Evolutionary conservation across 2,329 filamentous ascomycete species (phyloP), one percentile per base, ranked within the genome.

Genomic region (Chaetomium sp.): DNA sequence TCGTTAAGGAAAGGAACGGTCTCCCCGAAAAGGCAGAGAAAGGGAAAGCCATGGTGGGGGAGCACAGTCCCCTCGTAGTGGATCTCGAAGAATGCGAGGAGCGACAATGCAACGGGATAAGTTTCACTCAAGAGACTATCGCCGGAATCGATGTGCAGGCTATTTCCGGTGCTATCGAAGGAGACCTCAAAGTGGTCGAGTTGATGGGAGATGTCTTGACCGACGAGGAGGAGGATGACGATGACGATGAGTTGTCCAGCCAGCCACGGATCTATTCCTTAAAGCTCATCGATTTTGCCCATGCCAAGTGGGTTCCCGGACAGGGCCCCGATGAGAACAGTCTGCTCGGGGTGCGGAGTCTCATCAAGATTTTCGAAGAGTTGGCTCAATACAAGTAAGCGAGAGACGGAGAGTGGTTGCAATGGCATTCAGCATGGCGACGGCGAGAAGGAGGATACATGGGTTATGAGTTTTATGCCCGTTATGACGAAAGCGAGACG

Each of bases 231-330:
- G 80, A 86, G 0, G 84, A 87, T 1, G 84, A 87, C 12, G 47
- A 42, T 27, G 57, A 87, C 27, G 42, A 84, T 59, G 74, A 79
- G 66, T 74, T 76, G 69, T 31, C 74, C 65, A 67, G 70, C 19
- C 66, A 80, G 12, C 90, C 90, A 0, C 88, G 88, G 71, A 85
- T 96, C 51, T 92, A 90, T 72, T 85, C 87, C 13, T 82, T 97
- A 57, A 95, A 94, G 74, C 83, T 99, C 68, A 99, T 99, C 71
- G 95, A 99, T 76, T 99, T 99, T 82, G 95, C 95, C 1, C 95
- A 99, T 77, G 95, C 95, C 12, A 79, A 82, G 57, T 98, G 90
- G 88, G 90, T 87, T 1, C 90, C 91, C 0, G 92, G 92, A 1
- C 79, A 90, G 72, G 94, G 94, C 0, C 89, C 90, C 0, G 95